Base-by-base conservation (phyloP, 1,284 basidiomycete genomes). In the Ceratobasidium theobromae region DNA sequence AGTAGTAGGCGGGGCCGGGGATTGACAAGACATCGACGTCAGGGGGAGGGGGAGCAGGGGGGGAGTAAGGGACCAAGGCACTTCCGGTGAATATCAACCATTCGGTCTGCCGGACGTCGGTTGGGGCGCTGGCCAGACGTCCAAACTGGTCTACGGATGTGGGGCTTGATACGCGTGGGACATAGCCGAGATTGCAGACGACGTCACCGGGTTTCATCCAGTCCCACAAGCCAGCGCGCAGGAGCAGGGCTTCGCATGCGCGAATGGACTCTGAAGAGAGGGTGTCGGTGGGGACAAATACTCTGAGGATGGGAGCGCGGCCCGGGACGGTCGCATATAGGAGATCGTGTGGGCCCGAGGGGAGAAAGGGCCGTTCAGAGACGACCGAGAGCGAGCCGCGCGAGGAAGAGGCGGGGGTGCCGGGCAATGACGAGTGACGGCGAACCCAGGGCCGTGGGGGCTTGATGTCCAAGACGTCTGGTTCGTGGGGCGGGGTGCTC, bases 1-100 rank as follows among this genome's bases (percentile, higher is more conserved):
- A 75, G 73, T 86, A 89, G 76, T 89, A 91, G 69, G 86, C 84
- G 1, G 88, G 88, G 0, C 87, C 84, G 0, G 87, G 87, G 2
- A 90, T 79, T 58, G 76, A 79, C 18, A 88, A 79, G 1, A 85
- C 68, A 16, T 67, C 48, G 41, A 65, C 78, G 65, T 84, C 81
- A 21, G 76, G 72, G 16, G 55, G 45, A 28, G 68, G 60, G 14
- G 62, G 48, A 12, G 53, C 48, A 4, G 69, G 67, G 8, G 65
- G 66, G 28, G 43, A 58, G 49, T 69, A 70, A 12, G 85, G 83
- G 25, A 84, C 76, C 30, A 90, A 82, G 23, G 74, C 74, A 18
- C 78, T 71, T 4, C 88, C 88, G 69, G 87, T 81, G 73, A 84
- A 90, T 25, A 91, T 72, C n/a, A 91, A 78, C 89, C 89, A 91